Base-by-base conservation (phyloP, 2,329 filamentous ascomycete genomes). In the Ophioceras dolichostomum region DNA sequence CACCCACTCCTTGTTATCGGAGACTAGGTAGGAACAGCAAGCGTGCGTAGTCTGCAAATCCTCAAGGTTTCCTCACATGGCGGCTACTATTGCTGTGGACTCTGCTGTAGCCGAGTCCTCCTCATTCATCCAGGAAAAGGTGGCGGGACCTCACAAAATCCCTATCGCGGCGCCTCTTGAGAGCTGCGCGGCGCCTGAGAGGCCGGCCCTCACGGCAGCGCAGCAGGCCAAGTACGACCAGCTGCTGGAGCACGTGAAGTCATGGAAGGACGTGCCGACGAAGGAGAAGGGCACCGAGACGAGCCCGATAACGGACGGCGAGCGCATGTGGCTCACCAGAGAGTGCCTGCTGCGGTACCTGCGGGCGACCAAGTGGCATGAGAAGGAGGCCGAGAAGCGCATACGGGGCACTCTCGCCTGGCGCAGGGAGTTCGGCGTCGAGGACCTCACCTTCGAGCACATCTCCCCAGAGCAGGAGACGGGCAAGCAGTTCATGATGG, bases 381-480 rank as follows among this genome's bases (percentile, higher is more conserved):
- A 82, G 35, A 63, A 75, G 31, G 77, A 89, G 34, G 77, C 91
- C 8, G 71, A 80, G 47, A 82, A 80, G 54, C 81, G 91, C n/a
- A 60, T 96, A 29, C 76, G 80, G 47, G 73, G 73, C 32, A 95
- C 89, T 0, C 62, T 96, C 40, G 71, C 75, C 42, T 98, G 91
- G 91, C 77, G 91, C 33, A 74, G 89, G 39, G 87, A 94, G 53
- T 98, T 94, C 53, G 87, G 86, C 34, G 68, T 93, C 40, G 75
- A 83, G 42, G 77, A 73, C 37, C 73, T 87, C 52, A 88, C 85
- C 0, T 68, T 82, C 9, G 88, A 95, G 8, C 83, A 94, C 61
- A 89, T 96, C 51, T 86, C 83, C 1, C 77, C 83, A 10, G 91
- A 98, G 66, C 94, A 95, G 58, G 87, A 89, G 64, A 96, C 89